Base-by-base conservation (phyloP, 1,139 yeast species). In the Scheffersomyces segobiensis region DNA sequence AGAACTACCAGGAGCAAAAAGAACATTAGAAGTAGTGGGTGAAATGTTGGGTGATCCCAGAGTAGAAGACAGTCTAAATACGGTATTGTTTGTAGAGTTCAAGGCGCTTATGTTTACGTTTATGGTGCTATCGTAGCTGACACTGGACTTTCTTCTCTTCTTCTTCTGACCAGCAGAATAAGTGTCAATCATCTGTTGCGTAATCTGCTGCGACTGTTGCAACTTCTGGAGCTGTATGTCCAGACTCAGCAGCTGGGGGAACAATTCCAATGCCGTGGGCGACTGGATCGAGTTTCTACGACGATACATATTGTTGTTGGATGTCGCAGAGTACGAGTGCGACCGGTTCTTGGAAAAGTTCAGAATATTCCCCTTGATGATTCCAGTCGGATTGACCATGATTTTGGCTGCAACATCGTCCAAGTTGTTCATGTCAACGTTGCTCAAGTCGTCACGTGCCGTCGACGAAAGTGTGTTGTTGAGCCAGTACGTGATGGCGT, bases 401-500 rank as follows among this genome's bases (percentile, higher is more conserved):
- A 61, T 61, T 55, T 59, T 60, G 49, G 63, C 57, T 18, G 63
- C 59, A 3, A 54, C 62, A 46, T 56, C 59, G 10, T 52, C 56
- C 19, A 21, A 51, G n/a, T 21, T 26, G 17, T 50, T 32, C 48
- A 48, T 46, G 55, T 53, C 52, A 20, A 47, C 47, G 20, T 48
- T 48, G 26, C 24, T 49, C 32, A 53, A 46, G 21, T 48, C 50
- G 26, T 48, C 24, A 20, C 50, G 26, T 21, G 50, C 21, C 17
- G 21, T 20, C 3, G 50, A 20, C 50, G 50, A 48, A 14, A 48
- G 21, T 20, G 50, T 66, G 59, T 71, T 73, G 61, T 76, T 73
- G 51, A 76, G 68, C 81, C 81, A 78, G 60, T 70, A 69, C 18
- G 75, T 70, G 46, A 78, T 77, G 48, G 81, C 81, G 59, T 74